Conservation (phyloP, 148 eudicot genomes). For the Rhododendron griersonianum region DNA sequence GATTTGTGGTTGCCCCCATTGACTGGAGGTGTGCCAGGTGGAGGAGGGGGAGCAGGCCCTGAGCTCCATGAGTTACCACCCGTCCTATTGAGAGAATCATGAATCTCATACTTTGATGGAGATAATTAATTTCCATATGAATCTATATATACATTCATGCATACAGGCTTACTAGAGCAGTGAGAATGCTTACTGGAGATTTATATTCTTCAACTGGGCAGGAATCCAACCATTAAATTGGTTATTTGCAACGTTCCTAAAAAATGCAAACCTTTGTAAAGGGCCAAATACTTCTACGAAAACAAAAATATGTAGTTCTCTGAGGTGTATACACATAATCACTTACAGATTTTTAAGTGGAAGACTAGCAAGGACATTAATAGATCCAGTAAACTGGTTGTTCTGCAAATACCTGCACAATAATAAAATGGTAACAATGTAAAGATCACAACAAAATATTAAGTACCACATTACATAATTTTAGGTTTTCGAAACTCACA, state of each 20-base stretch:
- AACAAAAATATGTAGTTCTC: not conserved
- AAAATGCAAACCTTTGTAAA: constrained; percentile 2
- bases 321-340: not conserved
- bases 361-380: constrained; percentile 76
- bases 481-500: constrained; percentile 45
- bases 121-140: not conserved
- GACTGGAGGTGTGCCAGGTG: constrained; percentile 71
- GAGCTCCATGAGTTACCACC: constrained; percentile 76
- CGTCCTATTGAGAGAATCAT: constrained; percentile 36
- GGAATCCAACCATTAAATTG: constrained; percentile 93
- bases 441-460: not conserved
- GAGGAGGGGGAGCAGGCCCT: constrained; percentile 94
- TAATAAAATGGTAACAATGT: not conserved
- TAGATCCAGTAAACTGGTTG: constrained; percentile 92
- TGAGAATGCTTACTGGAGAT: constrained; percentile 60
- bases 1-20: constrained; percentile 31
- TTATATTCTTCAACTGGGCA: constrained; percentile 56
- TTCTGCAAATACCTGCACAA: constrained; percentile 78
- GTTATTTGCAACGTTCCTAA: constrained; percentile 80
- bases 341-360: constrained; percentile 82
- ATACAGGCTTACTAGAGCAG: not conserved
- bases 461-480: not conserved
- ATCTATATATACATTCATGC: not conserved
- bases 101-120: constrained; percentile 11
- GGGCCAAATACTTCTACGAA: not conserved